A percentile compares a stretch with the other conserved stretches of the same genome.
These are phyloP conservation scores for Umbelopsis sp. DNA, from an alignment of 192 early-diverging fungal species.

Conservation along the genomic window DNA sequence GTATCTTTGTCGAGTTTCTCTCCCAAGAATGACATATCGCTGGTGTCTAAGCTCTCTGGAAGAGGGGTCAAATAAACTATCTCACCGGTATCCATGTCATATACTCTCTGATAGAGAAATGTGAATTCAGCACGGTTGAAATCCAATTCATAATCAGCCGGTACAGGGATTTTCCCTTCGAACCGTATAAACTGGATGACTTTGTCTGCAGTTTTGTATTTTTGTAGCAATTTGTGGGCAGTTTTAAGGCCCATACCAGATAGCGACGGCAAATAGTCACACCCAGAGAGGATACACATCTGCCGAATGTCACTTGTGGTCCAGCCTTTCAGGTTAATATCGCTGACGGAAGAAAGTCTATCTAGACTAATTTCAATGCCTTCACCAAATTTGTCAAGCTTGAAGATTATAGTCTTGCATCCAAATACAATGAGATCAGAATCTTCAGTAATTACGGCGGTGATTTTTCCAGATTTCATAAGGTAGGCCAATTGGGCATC, in stretches of 20 bases:
- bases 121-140: constrained; percentile 82
- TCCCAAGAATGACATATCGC: neutral
- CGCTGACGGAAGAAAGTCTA: constrained; percentile 49
- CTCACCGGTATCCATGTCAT: constrained; percentile 56
- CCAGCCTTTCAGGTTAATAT: constrained; percentile 62
- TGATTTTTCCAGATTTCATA: constrained; percentile 61
- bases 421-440: constrained; percentile 95
- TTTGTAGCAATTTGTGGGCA: constrained; percentile 59
- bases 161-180: constrained; percentile 49
- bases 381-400: constrained; percentile 75
- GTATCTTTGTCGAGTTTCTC: neutral
- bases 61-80: constrained; percentile 64
- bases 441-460: constrained; percentile 91
- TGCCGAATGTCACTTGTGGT: constrained; percentile 65
- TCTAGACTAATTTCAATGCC: constrained; percentile 63
- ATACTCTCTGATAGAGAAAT: constrained; percentile 91
- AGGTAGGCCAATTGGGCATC: constrained; percentile 94
- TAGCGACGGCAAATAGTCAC: constrained; percentile 89
- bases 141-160: constrained; percentile 64
- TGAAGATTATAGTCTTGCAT: constrained; percentile 80
- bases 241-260: constrained; percentile 87
- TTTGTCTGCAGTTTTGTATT: constrained; percentile 45
- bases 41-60: constrained; percentile 37
- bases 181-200: constrained; percentile 23
- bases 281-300: constrained; percentile 97